phyloP scores from a whole-genome alignment of 1,284 basidiomycete species.

The Leucoagaricus sp. region DNA sequence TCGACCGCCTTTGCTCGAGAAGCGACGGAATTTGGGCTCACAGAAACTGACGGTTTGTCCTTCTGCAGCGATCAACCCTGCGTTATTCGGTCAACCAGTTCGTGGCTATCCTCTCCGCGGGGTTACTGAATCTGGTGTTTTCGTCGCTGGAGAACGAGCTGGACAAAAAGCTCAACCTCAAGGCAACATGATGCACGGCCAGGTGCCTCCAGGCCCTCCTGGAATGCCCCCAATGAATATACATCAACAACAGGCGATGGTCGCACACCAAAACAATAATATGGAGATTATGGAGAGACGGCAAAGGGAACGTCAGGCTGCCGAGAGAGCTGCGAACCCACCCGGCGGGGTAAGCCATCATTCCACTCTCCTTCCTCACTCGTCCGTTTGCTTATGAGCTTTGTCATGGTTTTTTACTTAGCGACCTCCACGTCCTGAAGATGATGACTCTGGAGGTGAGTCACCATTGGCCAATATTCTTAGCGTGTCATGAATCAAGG shows the following conservation, averaged over 20 bases:
- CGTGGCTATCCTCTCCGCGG: constrained; percentile 69
- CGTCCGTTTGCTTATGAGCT: background rate
- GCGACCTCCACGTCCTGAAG: constrained; percentile 50
- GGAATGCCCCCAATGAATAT: constrained; percentile 28
- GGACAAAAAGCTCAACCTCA: constrained; percentile 62
- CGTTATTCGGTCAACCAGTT: constrained; percentile 56
- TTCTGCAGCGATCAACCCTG: constrained; percentile 54
- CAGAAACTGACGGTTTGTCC: constrained; percentile 16
- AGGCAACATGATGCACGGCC: constrained; percentile 32
- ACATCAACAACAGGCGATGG: constrained; percentile 59
- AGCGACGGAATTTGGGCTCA: constrained; percentile 8
- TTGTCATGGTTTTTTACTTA: constrained; percentile 17
- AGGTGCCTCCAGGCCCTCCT: constrained; percentile 25
- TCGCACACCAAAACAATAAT: constrained; percentile 67
- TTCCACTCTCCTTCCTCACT: constrained; percentile 9
- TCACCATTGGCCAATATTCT: constrained; percentile 9
- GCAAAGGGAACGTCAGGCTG: constrained; percentile 48
- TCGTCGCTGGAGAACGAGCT: constrained; percentile 65
- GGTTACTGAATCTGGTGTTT: constrained; percentile 64
- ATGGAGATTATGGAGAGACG: constrained; percentile 69
- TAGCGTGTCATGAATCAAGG: background rate
- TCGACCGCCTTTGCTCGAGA: background rate
- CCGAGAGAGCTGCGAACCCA: constrained; percentile 28
- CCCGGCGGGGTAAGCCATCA: constrained; percentile 29
- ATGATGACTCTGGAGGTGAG: constrained; percentile 71